Evolutionary conservation across 2,329 filamentous ascomycete species (phyloP).

Genomic region (Metarhizium humberi): DNA sequence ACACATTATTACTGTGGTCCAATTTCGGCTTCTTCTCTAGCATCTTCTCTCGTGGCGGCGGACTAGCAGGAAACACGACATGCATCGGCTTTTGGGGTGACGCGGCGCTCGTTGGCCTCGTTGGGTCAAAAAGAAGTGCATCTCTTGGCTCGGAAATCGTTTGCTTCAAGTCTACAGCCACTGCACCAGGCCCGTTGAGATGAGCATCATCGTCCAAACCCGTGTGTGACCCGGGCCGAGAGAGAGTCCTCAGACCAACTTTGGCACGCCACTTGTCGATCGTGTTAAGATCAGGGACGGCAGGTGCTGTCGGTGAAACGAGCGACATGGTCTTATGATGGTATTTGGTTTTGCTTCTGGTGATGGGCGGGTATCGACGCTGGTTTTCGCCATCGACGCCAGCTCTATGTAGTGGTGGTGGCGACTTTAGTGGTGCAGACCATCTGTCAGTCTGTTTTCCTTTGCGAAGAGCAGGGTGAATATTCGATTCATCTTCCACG

Average conservation of each 20-base stretch:
- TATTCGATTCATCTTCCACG: constrained; percentile 15
- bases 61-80: background rate
- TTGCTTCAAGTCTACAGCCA: background rate
- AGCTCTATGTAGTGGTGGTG: constrained; percentile 8
- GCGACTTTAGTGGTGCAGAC: constrained; percentile 18
- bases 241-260: constrained; percentile 14
- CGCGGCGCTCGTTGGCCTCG: background rate
- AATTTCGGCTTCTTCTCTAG: background rate
- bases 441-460: constrained; percentile 15
- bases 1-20: constrained; percentile 9
- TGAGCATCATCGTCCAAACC: background rate
- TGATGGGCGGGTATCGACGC: constrained; percentile 27
- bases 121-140: background rate
- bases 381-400: constrained; percentile 14
- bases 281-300: constrained; percentile 21
- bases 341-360: constrained; percentile 22
- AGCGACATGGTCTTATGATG: constrained; percentile 17
- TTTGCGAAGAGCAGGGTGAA: constrained; percentile 26
- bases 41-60: background rate
- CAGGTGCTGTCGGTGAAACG: constrained; percentile 17
- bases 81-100: background rate
- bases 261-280: constrained; percentile 23
- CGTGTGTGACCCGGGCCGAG: background rate
- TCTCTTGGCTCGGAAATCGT: background rate
- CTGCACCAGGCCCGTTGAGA: background rate